Conservation (phyloP, 1,284 basidiomycete species). For the Heterobasidion annosum region DNA sequence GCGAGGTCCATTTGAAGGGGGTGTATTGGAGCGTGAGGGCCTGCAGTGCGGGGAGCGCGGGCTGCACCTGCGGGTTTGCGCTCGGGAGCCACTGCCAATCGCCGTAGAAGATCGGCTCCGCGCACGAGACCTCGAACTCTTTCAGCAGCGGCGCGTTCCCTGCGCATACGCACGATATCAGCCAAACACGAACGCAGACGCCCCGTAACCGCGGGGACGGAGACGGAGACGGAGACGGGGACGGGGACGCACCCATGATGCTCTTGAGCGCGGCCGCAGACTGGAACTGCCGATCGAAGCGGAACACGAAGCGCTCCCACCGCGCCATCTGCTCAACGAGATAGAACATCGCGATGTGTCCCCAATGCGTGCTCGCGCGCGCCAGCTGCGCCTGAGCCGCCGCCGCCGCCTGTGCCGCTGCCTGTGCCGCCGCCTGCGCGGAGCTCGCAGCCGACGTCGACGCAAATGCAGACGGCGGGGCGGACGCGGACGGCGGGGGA, state of each 20-base stretch:
- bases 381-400: conserved; percentile 10
- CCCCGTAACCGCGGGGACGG: background rate
- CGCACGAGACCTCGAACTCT: conserved; percentile 70
- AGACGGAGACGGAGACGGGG: no score
- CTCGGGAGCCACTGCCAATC: conserved; percentile 70
- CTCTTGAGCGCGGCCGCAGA: conserved; percentile 62
- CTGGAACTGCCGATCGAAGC: conserved; percentile 65
- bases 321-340: conserved; percentile 69
- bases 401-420: no score
- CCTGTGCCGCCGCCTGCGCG: no score
- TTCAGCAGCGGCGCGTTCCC: conserved; percentile 61
- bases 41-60: conserved; percentile 35
- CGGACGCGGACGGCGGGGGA: background rate
- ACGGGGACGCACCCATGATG: conserved; percentile 45
- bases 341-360: conserved; percentile 68
- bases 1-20: conserved; percentile 68
- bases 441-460: no score
- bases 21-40: conserved; percentile 57
- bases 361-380: conserved; percentile 55
- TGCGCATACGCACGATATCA: conserved; percentile 14
- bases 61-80: conserved; percentile 24
- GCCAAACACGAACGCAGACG: background rate
- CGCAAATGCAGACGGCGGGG: conserved; percentile 11
- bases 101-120: conserved; percentile 47
- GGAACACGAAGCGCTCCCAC: conserved; percentile 71